These are phyloP conservation scores for Neocucurbitaria cava DNA, from an alignment of 2,329 filamentous ascomycete genomes.

Conservation along the genomic window DNA sequence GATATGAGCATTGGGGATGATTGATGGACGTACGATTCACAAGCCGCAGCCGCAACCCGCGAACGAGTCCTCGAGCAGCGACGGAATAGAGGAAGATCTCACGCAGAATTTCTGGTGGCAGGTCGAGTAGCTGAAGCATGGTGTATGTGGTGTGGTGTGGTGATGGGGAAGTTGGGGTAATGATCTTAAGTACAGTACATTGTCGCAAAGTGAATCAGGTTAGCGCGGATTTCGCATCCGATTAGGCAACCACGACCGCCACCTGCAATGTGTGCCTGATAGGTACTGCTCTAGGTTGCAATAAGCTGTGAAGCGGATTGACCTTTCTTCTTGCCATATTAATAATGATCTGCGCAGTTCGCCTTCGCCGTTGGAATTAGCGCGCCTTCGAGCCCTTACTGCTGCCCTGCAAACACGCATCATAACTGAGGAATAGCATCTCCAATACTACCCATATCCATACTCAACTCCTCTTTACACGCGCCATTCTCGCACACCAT, in stretches of 20 bases:
- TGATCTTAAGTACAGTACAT: not conserved
- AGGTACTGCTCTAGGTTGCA: too few species aligned
- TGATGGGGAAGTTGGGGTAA: not conserved
- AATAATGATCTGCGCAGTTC: too few species aligned
- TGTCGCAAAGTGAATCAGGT: too few species aligned
- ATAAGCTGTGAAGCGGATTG: too few species aligned
- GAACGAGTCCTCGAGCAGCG: not conserved
- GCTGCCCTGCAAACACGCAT: not conserved
- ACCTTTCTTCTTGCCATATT: too few species aligned
- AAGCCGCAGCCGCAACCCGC: slow-evolving; percentile 3
- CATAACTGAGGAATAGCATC: slow-evolving; percentile 21
- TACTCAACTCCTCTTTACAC: slow-evolving; percentile 53
- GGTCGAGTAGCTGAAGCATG: not conserved
- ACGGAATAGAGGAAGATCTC: slow-evolving; percentile 2
- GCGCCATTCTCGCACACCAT: slow-evolving; percentile 49
- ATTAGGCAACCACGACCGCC: too few species aligned
- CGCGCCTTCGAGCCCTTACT: not conserved
- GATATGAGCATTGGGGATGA: too few species aligned
- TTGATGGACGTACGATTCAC: slow-evolving; percentile 8
- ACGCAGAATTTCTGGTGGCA: not conserved
- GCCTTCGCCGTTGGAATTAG: not conserved
- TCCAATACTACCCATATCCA: slow-evolving; percentile 39
- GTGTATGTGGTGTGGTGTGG: not conserved
- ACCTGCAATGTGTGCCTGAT: too few species aligned
- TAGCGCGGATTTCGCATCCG: too few species aligned